These are phyloP conservation scores for Calendula officinalis DNA, from an alignment of 129 eudicot genomes.

Conservation along the genomic window DNA sequence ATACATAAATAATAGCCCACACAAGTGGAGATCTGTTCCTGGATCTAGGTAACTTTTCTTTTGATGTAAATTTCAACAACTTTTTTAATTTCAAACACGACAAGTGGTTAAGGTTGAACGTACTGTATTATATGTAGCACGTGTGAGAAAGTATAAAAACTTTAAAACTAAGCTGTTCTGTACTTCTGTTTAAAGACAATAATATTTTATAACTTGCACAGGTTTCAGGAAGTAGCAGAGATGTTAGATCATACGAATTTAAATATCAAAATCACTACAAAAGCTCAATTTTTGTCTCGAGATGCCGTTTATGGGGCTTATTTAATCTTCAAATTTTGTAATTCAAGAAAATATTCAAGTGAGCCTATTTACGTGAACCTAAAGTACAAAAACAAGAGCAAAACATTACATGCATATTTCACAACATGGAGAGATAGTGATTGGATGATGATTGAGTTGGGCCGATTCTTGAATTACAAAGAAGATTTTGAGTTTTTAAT, in stretches of 20 bases:
- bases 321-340: not conserved
- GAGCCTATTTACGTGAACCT: not conserved
- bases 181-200: not conserved
- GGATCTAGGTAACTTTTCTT: too few species aligned
- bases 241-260: not conserved
- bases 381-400: not conserved
- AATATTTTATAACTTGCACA: not conserved
- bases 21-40: too few species aligned
- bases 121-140: too few species aligned
- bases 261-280: not conserved
- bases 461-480: not conserved
- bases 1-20: not conserved
- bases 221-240: slow-evolving; percentile 1
- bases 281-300: not conserved
- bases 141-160: too few species aligned
- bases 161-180: too few species aligned
- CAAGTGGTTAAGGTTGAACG: too few species aligned
- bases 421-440: not conserved
- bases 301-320: not conserved
- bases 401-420: not conserved
- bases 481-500: not conserved
- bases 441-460: slow-evolving; percentile 6
- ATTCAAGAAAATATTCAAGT: not conserved
- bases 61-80: too few species aligned
- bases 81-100: too few species aligned